Base-by-base conservation (phyloP, 2,329 filamentous ascomycete genomes). In the Neofusicoccum cordaticola region DNA sequence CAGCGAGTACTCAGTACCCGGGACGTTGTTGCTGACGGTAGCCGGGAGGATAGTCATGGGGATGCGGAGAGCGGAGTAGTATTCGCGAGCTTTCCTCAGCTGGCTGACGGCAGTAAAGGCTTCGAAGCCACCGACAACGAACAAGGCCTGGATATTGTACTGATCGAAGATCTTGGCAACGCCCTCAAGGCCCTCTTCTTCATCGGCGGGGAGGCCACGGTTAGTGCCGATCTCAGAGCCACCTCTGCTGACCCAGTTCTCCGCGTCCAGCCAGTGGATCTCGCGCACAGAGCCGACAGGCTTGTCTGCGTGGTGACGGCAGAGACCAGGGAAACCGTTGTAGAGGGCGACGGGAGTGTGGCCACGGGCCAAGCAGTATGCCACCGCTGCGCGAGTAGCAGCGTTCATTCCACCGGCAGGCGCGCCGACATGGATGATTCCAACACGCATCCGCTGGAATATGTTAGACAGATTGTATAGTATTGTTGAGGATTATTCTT, bases 1-100 rank as follows among this genome's bases (percentile, higher is more conserved):
- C 51, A 99, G 87, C 1, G 93, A 97, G 82, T 97, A 98, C 79
- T 99, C 95, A 0, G 94, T 97, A 44, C 95, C 95, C 0, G 95
- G 95, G 4, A 99, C 95, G 76, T 99, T 99, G 84, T 99, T 99
- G 69, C 92, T 97, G 71, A 99, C 94, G 9, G 95, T 99, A n/a
- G 95, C 95, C 0, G 95, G 95, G 31, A 99, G 84, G 47, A 97
- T 85, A 62, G 90, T 86, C 84, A 98, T 92, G 19, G 95, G 95
- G 68, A 99, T 97, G 77, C 92, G 93, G 74, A 99, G 90, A 1
- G 90, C 89, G 11, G 91, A 88, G 78, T 91, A 97, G 67, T 91
- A 80, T 41, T 87, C 85, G 64, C 93, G 85, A 13, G 90, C 93
- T 80, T 91, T 87, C 70, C 93, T 89, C 66, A 99, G 84, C 78